phyloP scores from a whole-genome alignment of 768 basidiomycete genomes.

The Psilocybe azurescens region DNA sequence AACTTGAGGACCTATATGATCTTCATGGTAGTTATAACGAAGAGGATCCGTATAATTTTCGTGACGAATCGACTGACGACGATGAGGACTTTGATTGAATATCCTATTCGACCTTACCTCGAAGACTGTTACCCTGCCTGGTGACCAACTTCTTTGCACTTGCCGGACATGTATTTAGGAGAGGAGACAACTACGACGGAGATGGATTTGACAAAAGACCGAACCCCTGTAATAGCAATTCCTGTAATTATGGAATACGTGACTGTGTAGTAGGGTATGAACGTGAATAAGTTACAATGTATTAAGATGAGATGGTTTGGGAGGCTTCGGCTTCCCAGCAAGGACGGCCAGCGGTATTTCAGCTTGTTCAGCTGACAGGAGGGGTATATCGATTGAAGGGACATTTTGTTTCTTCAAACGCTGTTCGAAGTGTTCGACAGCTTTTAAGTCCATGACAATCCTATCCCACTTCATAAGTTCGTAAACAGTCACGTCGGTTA shows the following conservation, averaged over 20 bases:
- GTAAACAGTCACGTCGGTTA: conserved; percentile 76
- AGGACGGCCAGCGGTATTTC: background rate
- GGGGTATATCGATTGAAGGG: conserved; percentile 30
- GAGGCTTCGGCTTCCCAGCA: background rate
- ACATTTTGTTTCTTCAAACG: conserved; percentile 55
- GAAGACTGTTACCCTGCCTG: too few relatives aligned
- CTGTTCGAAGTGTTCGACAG: conserved; percentile 79
- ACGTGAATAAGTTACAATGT: background rate
- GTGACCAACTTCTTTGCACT: too few relatives aligned
- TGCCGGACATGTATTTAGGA: too few relatives aligned
- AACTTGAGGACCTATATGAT: background rate
- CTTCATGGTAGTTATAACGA: too few relatives aligned
- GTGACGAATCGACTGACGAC: too few relatives aligned
- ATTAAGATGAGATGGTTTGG: background rate
- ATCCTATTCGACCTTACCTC: too few relatives aligned
- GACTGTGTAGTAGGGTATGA: background rate
- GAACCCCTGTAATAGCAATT: background rate
- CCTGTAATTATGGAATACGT: background rate
- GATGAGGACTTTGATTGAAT: too few relatives aligned
- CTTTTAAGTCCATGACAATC: conserved; percentile 79
- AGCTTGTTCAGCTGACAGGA: conserved; percentile 12
- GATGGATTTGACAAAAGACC: background rate
- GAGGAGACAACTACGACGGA: background rate
- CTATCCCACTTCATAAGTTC: conserved; percentile 86
- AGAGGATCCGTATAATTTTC: too few relatives aligned